A percentile compares a stretch with the other conserved stretches of the same genome.
Conservation (phyloP, 2,329 filamentous ascomycete species). For the Elsinoe ampelina region DNA sequence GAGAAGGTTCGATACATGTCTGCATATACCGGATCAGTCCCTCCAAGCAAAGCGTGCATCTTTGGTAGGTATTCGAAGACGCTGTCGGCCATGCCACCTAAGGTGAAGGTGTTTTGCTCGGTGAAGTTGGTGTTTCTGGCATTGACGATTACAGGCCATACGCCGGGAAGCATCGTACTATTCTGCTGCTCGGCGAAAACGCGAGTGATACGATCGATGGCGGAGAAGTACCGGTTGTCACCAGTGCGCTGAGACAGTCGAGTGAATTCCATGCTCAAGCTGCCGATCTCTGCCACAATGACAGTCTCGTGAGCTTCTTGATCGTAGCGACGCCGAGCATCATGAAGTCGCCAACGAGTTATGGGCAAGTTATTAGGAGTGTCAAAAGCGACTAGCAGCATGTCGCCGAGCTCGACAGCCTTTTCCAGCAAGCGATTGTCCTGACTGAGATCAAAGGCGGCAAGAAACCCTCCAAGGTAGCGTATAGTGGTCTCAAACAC, state of each 20-base stretch:
- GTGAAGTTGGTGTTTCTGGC: slow-evolving; percentile 34
- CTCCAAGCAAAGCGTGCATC: slow-evolving; percentile 39
- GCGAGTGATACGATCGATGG: slow-evolving; percentile 35
- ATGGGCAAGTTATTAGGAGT: slow-evolving; percentile 38
- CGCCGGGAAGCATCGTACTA: slow-evolving; percentile 36
- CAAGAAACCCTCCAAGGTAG: slow-evolving; percentile 30
- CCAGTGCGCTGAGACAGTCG: slow-evolving; percentile 37
- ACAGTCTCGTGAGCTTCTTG: slow-evolving; percentile 34
- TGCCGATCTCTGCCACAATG: slow-evolving; percentile 40
- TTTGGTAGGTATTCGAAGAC: slow-evolving; percentile 39
- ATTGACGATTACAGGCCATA: slow-evolving; percentile 41
- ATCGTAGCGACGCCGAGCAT: slow-evolving; percentile 28
- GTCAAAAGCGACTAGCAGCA: slow-evolving; percentile 42
- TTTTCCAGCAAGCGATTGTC: slow-evolving; percentile 29
- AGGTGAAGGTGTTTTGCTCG: slow-evolving; percentile 29
- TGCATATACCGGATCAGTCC: slow-evolving; percentile 36
- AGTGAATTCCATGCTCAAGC: slow-evolving; percentile 41
- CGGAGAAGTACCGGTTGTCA: slow-evolving; percentile 39
- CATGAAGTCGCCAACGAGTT: slow-evolving; percentile 36
- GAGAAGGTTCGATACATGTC: slow-evolving; percentile 48
- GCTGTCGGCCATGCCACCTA: slow-evolving; percentile 30
- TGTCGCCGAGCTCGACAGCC: slow-evolving; percentile 30
- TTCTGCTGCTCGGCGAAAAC: slow-evolving; percentile 35
- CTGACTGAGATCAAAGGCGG: slow-evolving; percentile 29
- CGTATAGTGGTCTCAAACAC: slow-evolving; percentile 43